These are phyloP conservation scores for Leccinum arenicola DNA, from an alignment of 768 basidiomycete species.

Conservation along the genomic window DNA sequence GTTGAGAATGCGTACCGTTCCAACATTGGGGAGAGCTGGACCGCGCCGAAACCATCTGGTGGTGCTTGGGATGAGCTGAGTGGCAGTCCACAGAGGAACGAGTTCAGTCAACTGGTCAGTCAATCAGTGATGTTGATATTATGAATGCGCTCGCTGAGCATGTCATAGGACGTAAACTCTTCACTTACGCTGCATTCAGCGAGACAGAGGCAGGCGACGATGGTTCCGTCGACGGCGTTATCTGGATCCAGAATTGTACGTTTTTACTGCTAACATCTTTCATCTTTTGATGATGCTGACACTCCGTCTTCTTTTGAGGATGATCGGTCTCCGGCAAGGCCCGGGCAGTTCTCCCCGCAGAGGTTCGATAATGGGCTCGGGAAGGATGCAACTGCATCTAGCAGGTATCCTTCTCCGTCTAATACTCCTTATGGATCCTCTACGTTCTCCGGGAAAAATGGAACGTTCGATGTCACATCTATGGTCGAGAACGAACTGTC, in stretches of 20 bases:
- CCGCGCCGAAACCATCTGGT: constrained; percentile 45
- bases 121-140: neutral
- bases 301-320: constrained; percentile 35
- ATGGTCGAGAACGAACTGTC: constrained; percentile 54
- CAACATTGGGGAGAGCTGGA: constrained; percentile 51
- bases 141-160: constrained; percentile 12
- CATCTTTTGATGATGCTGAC: constrained; percentile 21
- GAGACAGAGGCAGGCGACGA: constrained; percentile 45
- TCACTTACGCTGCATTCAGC: constrained; percentile 44
- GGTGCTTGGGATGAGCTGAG: constrained; percentile 60
- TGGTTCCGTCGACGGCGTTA: constrained; percentile 36
- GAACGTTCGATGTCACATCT: constrained; percentile 38
- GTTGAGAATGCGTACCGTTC: constrained; percentile 47
- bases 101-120: constrained; percentile 48
- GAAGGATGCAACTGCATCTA: constrained; percentile 37
- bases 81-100: constrained; percentile 49
- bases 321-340: constrained; percentile 45
- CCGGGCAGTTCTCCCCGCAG: constrained; percentile 53
- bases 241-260: constrained; percentile 41
- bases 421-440: constrained; percentile 33
- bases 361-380: constrained; percentile 46
- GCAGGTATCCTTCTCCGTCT: constrained; percentile 50
- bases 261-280: constrained; percentile 5
- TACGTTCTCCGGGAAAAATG: constrained; percentile 30
- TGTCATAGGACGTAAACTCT: constrained; percentile 39